Evolutionary conservation across 306 rosid genomes (phyloP), one percentile per base, ranked within the genome.

Genomic region (Trifolium pratense): DNA sequence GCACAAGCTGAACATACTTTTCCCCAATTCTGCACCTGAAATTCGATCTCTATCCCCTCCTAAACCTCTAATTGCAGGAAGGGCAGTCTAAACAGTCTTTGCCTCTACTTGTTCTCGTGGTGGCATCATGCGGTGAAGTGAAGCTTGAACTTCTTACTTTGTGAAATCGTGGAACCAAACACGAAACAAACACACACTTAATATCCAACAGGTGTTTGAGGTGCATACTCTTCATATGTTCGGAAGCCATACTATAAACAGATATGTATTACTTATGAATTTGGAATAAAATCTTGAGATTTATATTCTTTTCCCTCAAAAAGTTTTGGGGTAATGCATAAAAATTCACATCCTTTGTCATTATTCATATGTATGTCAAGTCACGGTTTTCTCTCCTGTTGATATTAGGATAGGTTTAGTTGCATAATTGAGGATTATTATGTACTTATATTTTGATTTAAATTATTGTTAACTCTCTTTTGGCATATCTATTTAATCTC

Each of bases 1-100:
- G 98, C 98, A 89, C 84, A 94, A 75, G 88, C 71, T 94, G 86
- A 94, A 91, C 84, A 91, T 85, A 66, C 92, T 89, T 73, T 94
- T 94, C 70, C 98, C 98, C 11, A 89, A 92, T 79, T 91, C 98
- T 60, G 97, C 98, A 14, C 98, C 98, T 51, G 97, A 91, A 87
- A 25, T 91, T 46, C 81, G 97, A 82, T 91, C 96, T 56, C 75
- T 91, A 25, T 80, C 90, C 7, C 98, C 92, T 81, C 95, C 95
- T 73, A 91, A 88, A 55, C 89, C 92, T 62, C 93, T 89, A 78
- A 87, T 89, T 76, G 78, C 88, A 73, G 84, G 87, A 60, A 87
- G 80, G 82, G 71, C 81, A 81, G 40, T 85, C 70, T 89, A 73
- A 70, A 43, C 60, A 43, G 55, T 78, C 75, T 36, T 7, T 36